Conservation (phyloP, 2,329 filamentous ascomycete species). For the Fusarium concolor region DNA sequence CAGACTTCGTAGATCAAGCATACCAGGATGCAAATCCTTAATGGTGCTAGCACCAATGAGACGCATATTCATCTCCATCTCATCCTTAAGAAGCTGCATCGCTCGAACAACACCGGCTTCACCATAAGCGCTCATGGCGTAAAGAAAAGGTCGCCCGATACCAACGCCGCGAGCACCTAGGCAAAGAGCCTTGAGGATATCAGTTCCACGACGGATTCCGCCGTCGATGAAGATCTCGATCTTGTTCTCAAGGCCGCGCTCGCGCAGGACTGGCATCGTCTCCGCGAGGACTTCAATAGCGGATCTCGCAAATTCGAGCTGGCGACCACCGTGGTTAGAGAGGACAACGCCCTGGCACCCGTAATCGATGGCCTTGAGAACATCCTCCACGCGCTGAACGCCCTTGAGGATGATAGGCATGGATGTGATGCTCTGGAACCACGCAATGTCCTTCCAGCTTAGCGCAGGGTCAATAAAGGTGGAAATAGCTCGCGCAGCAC, state of each 20-base stretch:
- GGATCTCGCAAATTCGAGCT: conserved; percentile 91
- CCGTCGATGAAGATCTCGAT: conserved; percentile 94
- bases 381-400: conserved; percentile 95
- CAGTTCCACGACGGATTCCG: conserved; percentile 87
- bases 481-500: conserved; percentile 93
- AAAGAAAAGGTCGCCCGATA: conserved; percentile 94
- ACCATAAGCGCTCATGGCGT: conserved; percentile 95
- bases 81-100: conserved; percentile 92
- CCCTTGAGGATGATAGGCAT: conserved; percentile 98
- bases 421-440: conserved; percentile 89
- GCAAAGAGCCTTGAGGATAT: conserved; percentile 95
- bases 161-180: conserved; percentile 92
- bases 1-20: conserved; percentile 83
- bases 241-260: conserved; percentile 77
- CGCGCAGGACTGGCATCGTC: conserved; percentile 87
- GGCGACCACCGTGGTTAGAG: conserved; percentile 94
- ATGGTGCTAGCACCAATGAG: conserved; percentile 83
- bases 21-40: conserved; percentile 80
- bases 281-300: conserved; percentile 92
- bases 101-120: conserved; percentile 87
- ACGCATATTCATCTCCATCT: conserved; percentile 99
- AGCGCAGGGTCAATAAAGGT: conserved; percentile 97
- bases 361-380: conserved; percentile 83
- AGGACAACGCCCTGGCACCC: conserved; percentile 92
- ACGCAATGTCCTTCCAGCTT: conserved; percentile 92